Base-by-base conservation (phyloP, 139 green algal genomes). In the Dunaliella primolecta region DNA sequence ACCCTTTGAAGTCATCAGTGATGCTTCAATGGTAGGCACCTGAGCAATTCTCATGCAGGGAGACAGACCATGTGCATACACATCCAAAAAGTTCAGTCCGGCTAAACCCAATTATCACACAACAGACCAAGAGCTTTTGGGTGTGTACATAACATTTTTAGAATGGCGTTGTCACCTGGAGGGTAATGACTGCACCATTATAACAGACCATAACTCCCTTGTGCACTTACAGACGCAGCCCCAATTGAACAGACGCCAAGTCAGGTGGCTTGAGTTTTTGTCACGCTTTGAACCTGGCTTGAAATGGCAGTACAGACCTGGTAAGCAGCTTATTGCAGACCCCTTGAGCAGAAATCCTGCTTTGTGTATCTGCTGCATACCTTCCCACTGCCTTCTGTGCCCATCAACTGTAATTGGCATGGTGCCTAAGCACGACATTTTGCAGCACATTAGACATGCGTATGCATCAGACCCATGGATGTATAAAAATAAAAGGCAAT, bases 11-110 rank as follows among this genome's bases (percentile, higher is more conserved):
- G 74, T 91, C 0, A 46, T 80, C 7, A 82, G 70, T n/a, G 46
- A 64, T 64, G 46, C 46, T 25, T 64, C 79, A 30, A 27, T 70
- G 2, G 25, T 82, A 24, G 87, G 46, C 21, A 56, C 84, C 32
- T 79, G 83, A 29, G 84, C 84, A 33, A 56, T 90, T 24, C 57
- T 90, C 25, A 81, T 85, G 84, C 87, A 88, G 81, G 71, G 82
- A 56, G 80, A 78, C 78, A 32, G 30, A 29, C 83, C 36, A 31
- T 74, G 83, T 81, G 81, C 87, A 21, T 90, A 82, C 80, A 35
- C 84, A 2, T 84, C 64, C 80, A 71, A 76, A 32, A 87, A 87
- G 76, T 74, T 88, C 31, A 35, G 35, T 29, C 74, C 75, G 3
- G 78, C 87, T 70, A 83, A 90, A 57, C 11, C 7, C 1, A 87